Percentiles rank a stretch among this genome's conserved stretches.
Conservation (phyloP, 2,329 filamentous ascomycete species). For the Trichophyton mentagrophytes region DNA sequence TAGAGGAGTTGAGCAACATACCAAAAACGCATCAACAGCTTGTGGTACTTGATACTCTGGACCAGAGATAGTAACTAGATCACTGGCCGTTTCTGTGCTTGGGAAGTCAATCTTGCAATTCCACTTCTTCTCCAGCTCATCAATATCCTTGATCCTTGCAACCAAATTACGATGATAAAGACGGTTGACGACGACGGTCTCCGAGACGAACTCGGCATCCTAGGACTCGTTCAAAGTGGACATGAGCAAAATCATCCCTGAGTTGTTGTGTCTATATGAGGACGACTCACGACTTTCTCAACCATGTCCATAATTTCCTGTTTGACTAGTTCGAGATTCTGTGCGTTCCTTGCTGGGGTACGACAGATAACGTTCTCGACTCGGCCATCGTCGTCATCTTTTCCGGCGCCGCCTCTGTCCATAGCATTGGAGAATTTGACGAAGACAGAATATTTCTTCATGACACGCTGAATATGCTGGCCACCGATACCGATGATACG, state of each 20-base stretch:
- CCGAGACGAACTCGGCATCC: constrained; percentile 94
- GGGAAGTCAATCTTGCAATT: constrained; percentile 99
- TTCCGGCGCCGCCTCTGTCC: constrained; percentile 85
- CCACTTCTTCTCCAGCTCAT: constrained; percentile 96
- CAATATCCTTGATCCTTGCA: constrained; percentile 73
- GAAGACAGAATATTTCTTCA: constrained; percentile 99
- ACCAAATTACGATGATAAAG: constrained; percentile 92
- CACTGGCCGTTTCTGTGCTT: constrained; percentile 91
- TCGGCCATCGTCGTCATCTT: constrained; percentile 95
- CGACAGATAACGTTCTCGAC: constrained; percentile 98
- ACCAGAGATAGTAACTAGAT: constrained; percentile 87
- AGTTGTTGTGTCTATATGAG: neutral
- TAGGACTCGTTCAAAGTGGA: constrained; percentile 21
- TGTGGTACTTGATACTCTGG: constrained; percentile 97
- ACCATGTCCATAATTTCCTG: constrained; percentile 99
- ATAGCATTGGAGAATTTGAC: constrained; percentile 99
- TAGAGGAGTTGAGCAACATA: constrained; percentile 29
- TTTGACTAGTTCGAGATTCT: constrained; percentile 93
- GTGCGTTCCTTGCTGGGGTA: constrained; percentile 89
- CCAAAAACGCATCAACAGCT: constrained; percentile 87
- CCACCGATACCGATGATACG: constrained; percentile 97
- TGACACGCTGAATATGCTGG: constrained; percentile 97
- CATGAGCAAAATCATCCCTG: constrained; percentile 6
- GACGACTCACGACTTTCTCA: constrained; percentile 62
- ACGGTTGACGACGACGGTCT: constrained; percentile 85